A percentile compares a stretch with the other conserved stretches of the same genome.
Conservation (phyloP, 1,284 basidiomycete genomes). For the Boletellus deceptivus region DNA sequence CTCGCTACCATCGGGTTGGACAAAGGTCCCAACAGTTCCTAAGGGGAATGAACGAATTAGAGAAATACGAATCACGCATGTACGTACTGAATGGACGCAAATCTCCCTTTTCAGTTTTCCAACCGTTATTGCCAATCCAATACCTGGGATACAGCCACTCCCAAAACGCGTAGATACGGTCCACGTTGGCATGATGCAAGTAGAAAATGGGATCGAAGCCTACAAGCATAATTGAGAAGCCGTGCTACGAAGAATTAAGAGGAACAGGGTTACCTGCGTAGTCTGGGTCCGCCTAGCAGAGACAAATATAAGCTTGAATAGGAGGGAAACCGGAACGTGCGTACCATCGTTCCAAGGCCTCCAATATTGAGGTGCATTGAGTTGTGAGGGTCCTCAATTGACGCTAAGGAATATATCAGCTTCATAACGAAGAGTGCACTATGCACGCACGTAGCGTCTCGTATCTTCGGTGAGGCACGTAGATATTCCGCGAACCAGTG, state of each 20-base stretch:
- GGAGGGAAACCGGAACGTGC: background rate
- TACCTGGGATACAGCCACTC: background rate
- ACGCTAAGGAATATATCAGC: background rate
- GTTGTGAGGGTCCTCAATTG: constrained; percentile 1
- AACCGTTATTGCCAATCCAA: background rate
- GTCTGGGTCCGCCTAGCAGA: background rate
- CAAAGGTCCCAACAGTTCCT: background rate
- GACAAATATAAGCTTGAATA: background rate
- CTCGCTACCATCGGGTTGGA: too few species aligned
- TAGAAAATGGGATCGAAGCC: background rate
- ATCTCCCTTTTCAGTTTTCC: background rate
- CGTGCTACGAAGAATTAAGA: background rate
- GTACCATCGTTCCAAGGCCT: background rate
- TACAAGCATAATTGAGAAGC: background rate
- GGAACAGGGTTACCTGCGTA: background rate
- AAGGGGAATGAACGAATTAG: too few species aligned
- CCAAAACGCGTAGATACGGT: background rate
- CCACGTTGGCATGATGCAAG: background rate
- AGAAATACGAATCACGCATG: background rate
- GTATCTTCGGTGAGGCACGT: too few species aligned
- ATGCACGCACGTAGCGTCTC: too few species aligned
- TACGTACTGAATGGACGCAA: background rate
- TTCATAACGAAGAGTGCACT: background rate
- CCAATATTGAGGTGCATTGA: background rate
- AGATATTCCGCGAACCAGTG: background rate